These are phyloP conservation scores for Viridothelium virens DNA, from an alignment of 495 filamentous ascomycete genomes.

Conservation along the genomic window DNA sequence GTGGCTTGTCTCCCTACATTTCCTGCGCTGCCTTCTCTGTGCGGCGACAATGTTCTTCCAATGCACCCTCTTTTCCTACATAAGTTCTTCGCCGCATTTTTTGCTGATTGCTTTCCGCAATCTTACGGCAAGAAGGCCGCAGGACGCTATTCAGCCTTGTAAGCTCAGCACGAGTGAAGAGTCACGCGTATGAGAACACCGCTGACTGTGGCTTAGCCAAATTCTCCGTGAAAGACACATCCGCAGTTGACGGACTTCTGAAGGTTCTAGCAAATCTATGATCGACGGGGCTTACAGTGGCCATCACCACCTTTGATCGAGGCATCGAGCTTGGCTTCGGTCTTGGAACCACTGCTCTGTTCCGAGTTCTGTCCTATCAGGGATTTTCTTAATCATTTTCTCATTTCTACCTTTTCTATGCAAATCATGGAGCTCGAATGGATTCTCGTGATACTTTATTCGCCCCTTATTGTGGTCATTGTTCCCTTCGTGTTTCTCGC, in stretches of 20 bases:
- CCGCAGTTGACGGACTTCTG: not conserved
- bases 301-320: not conserved
- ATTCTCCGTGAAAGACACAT: not conserved
- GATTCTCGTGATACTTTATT: not conserved
- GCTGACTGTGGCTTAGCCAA: not conserved
- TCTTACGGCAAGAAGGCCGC: not conserved
- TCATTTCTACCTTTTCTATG: not conserved
- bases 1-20: not conserved
- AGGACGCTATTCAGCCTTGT: not conserved
- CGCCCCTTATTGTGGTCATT: slow-evolving; percentile 1
- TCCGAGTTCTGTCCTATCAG: not conserved
- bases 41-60: not conserved
- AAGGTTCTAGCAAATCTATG: not conserved
- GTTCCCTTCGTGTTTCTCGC: not conserved
- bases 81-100: not conserved
- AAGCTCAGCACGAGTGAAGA: not conserved
- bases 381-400: not conserved
- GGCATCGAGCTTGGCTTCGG: not conserved
- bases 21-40: not conserved
- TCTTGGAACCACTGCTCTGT: not conserved
- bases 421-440: not conserved
- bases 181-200: not conserved
- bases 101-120: not conserved
- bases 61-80: not conserved
- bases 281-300: not conserved